These are phyloP conservation scores for Scheffersomyces spartinae DNA, from an alignment of 805 yeast species.

Conservation along the genomic window DNA sequence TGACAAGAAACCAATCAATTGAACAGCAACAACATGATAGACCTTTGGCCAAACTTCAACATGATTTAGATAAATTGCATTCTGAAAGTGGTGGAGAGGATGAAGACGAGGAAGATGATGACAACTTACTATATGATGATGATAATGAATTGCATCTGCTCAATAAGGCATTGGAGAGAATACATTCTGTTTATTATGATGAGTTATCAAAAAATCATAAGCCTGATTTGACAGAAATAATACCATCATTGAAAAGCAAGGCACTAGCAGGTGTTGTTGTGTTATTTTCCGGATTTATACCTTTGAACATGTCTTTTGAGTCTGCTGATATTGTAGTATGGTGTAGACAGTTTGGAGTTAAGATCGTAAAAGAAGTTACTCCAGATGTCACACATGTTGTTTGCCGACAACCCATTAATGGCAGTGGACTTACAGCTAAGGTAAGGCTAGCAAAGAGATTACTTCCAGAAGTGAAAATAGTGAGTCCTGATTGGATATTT, in stretches of 20 bases:
- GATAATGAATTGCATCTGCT: slow-evolving; percentile 65
- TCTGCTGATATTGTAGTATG: slow-evolving; percentile 83
- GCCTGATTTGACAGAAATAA: slow-evolving; percentile 59
- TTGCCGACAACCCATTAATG: slow-evolving; percentile 53
- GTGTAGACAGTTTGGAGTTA: slow-evolving; percentile 89
- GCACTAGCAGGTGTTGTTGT: slow-evolving; percentile 62
- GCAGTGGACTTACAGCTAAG: slow-evolving; percentile 51
- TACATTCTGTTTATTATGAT: slow-evolving; percentile 60
- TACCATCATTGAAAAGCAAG: slow-evolving; percentile 60
- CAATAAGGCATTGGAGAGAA: slow-evolving; percentile 45
- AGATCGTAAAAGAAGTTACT: slow-evolving; percentile 58
- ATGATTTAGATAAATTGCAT: slow-evolving; percentile 46
- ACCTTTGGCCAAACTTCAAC: slow-evolving; percentile 76
- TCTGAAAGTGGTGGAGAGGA: slow-evolving; percentile 14
- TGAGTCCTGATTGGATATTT: slow-evolving; percentile 88
- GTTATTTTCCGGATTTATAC: slow-evolving; percentile 82
- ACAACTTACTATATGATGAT: slow-evolving; percentile 59
- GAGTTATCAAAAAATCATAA: slow-evolving; percentile 16
- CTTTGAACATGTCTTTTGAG: slow-evolving; percentile 63
- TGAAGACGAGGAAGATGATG: slow-evolving; percentile 17
- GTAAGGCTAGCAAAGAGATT: slow-evolving; percentile 65
- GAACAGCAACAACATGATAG: slow-evolving; percentile 76
- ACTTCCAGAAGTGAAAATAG: slow-evolving; percentile 59
- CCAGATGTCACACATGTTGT: slow-evolving; percentile 80
- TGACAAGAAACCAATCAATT: slow-evolving; percentile 54